phyloP scores from a whole-genome alignment of 805 yeast species.

The Kodamaea nitidulidarum region DNA sequence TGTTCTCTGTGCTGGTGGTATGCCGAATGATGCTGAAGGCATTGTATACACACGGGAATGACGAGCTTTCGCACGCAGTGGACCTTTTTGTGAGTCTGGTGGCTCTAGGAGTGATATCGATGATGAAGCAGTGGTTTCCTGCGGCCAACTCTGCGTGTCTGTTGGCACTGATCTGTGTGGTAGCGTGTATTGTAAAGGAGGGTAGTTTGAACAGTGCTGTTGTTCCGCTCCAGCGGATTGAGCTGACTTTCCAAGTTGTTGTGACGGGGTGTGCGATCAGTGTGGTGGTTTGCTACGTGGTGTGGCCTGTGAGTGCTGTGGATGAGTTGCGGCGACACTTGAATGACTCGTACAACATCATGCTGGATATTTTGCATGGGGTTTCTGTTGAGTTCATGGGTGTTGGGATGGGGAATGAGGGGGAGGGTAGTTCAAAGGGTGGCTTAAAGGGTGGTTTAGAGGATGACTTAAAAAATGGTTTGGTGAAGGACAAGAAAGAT shows the following conservation, averaged over 20 bases:
- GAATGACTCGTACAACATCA: slow-evolving; percentile 47
- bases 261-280: slow-evolving; percentile 57
- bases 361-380: slow-evolving; percentile 38
- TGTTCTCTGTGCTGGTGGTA: slow-evolving; percentile 47
- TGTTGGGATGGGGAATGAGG: neutral
- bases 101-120: slow-evolving; percentile 65
- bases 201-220: slow-evolving; percentile 58
- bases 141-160: slow-evolving; percentile 80
- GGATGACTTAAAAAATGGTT: too few relatives aligned
- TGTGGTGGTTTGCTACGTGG: slow-evolving; percentile 52
- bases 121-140: slow-evolving; percentile 61
- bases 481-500: neutral
- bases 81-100: slow-evolving; percentile 51
- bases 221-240: slow-evolving; percentile 52
- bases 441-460: too few relatives aligned
- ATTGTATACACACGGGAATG: slow-evolving; percentile 43
- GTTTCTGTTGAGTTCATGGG: neutral
- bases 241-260: slow-evolving; percentile 55
- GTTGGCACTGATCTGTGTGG: slow-evolving; percentile 64
- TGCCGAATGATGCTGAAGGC: slow-evolving; percentile 50
- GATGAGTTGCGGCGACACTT: slow-evolving; percentile 40
- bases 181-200: slow-evolving; percentile 70
- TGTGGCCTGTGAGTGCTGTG: slow-evolving; percentile 63
- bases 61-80: slow-evolving; percentile 46
- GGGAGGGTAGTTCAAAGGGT: too few relatives aligned